Evolutionary conservation across 345 rosid species (phyloP).

Genomic region (Eucalyptus dawsonii): DNA sequence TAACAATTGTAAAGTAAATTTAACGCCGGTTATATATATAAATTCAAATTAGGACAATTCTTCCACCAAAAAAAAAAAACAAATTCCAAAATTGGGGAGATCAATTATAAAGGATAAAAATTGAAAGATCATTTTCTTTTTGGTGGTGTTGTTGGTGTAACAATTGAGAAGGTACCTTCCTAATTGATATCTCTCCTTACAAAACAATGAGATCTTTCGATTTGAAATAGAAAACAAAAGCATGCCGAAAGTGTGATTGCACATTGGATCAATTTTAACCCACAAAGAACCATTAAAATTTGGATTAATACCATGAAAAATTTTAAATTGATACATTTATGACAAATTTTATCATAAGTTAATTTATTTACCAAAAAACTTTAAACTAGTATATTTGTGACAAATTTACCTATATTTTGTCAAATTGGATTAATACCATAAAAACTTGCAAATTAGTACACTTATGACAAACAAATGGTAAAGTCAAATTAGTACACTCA

Average conservation of each 20-base stretch:
- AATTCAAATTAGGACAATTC: no score
- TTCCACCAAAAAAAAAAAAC: no score
- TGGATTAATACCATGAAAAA: no score
- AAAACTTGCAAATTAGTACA: rapidly evolving
- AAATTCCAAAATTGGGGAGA: no score
- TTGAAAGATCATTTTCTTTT: no score
- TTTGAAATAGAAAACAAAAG: not conserved
- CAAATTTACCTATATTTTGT: rapidly evolving
- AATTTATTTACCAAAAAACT: no score
- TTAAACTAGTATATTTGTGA: rapidly evolving
- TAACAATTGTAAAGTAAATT: no score
- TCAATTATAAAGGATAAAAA: no score
- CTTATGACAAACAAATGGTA: rapidly evolving
- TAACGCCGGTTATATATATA: no score
- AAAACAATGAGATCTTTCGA: not conserved
- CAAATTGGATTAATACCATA: no score
- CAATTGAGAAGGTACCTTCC: not conserved
- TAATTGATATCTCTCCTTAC: not conserved
- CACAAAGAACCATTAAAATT: not conserved
- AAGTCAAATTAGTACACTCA: rapidly evolving
- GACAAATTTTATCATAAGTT: no score
- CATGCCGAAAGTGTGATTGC: not conserved
- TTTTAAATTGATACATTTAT: rapidly evolving
- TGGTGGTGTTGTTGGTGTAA: no score
- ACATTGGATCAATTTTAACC: not conserved